Conservation (phyloP, 768 basidiomycete genomes). For the Hygrophoropsis aurantiaca region DNA sequence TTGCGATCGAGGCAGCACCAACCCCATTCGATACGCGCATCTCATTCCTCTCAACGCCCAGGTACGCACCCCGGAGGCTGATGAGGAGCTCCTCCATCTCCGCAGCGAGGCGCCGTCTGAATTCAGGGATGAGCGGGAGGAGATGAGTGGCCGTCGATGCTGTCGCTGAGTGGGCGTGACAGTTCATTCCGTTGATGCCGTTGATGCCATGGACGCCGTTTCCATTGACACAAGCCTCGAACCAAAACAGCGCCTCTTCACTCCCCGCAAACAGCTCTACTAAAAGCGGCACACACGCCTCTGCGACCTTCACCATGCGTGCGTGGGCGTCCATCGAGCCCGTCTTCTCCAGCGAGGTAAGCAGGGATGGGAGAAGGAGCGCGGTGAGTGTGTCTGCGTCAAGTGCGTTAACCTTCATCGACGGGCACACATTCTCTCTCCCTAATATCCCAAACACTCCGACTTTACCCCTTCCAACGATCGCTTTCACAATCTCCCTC, state of each 20-base stretch:
- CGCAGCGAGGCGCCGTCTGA: constrained; percentile 18
- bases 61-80: constrained; percentile 28
- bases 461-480: constrained; percentile 7
- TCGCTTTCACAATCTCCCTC: constrained; percentile 14
- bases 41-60: constrained; percentile 21
- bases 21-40: constrained; percentile 13
- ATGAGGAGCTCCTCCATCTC: constrained; percentile 19
- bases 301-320: constrained; percentile 73
- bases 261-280: constrained; percentile 54
- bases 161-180: constrained; percentile 1
- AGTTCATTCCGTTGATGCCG: constrained; percentile 10
- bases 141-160: constrained; percentile 17
- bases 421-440: constrained; percentile 1
- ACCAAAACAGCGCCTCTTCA: too few relatives aligned
- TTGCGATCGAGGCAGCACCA: too few relatives aligned
- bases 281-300: constrained; percentile 57
- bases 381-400: neutral
- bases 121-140: constrained; percentile 16
- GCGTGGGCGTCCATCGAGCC: constrained; percentile 68
- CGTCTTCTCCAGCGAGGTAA: constrained; percentile 58
- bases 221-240: too few relatives aligned
- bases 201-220: too few relatives aligned
- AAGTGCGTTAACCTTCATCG: neutral
- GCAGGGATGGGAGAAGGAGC: constrained; percentile 41
- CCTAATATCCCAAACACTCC: constrained; percentile 12